Evolutionary conservation across 345 rosid genomes (phyloP).

Genomic region (Gynandropsis gynandra): DNA sequence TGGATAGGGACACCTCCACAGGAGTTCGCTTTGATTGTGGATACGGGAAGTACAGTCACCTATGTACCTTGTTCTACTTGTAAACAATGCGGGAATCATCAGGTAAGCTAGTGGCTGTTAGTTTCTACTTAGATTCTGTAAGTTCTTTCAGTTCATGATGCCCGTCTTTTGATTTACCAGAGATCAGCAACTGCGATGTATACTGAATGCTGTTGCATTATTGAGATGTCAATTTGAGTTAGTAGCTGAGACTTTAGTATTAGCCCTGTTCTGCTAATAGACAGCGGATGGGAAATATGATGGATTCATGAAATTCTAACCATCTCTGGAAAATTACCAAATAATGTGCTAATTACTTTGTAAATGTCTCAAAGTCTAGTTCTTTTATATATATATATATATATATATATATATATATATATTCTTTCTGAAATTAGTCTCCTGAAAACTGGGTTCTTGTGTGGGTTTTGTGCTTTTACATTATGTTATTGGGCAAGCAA

Average conservation of each 20-base stretch:
- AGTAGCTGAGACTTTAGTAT: too few species aligned
- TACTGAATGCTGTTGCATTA: too few species aligned
- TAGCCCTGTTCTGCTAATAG: too few species aligned
- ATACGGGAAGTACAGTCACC: slow-evolving; percentile 74
- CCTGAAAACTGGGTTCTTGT: background rate
- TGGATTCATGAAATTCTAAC: too few species aligned
- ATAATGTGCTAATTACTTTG: too few species aligned
- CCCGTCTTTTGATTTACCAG: slow-evolving; percentile 4
- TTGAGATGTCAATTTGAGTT: too few species aligned
- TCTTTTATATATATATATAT: too few species aligned
- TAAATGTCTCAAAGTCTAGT: background rate
- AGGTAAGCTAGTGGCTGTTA: slow-evolving; percentile 26
- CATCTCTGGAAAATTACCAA: too few species aligned
- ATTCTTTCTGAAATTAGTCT: background rate
- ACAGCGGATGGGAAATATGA: too few species aligned
- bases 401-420: too few species aligned
- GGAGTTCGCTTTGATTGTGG: slow-evolving; percentile 67
- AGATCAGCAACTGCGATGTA: background rate
- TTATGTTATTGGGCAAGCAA: slow-evolving; percentile 8
- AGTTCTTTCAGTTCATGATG: background rate
- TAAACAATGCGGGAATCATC: slow-evolving; percentile 51
- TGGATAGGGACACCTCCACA: slow-evolving; percentile 82
- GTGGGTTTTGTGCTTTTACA: background rate
- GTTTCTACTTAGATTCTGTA: background rate
- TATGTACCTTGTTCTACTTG: slow-evolving; percentile 72